Conservation (phyloP, 208 protist genomes). For the Leishmania major region DNA sequence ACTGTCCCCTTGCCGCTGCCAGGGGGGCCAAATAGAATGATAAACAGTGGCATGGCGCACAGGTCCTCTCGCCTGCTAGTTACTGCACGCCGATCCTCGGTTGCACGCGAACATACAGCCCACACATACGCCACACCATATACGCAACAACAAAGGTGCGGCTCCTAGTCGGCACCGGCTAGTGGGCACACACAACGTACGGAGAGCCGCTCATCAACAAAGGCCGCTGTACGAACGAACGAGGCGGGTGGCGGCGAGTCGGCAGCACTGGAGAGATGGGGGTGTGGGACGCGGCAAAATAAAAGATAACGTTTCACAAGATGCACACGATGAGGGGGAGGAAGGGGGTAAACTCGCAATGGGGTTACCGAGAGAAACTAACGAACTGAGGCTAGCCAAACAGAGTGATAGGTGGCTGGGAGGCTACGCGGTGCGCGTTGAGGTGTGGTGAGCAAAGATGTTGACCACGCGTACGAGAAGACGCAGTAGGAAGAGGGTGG, state of each 20-base stretch:
- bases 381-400: neutral
- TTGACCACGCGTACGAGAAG: neutral
- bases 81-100: neutral
- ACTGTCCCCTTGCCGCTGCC: conserved; percentile 82
- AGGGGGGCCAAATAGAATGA: conserved; percentile 81
- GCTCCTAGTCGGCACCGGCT: neutral
- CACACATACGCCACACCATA: neutral
- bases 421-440: neutral
- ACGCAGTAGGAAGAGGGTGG: neutral
- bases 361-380: neutral
- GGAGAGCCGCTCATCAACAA: conserved; percentile 1
- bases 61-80: neutral
- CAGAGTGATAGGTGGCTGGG: neutral
- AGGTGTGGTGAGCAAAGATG: neutral
- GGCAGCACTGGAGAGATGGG: neutral
- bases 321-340: neutral
- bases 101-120: neutral
- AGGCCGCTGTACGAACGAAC: neutral
- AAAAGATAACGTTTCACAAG: neutral
- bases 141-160: neutral
- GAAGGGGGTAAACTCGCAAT: neutral
- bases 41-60: conserved; percentile 49
- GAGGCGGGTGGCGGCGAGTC: neutral
- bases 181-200: neutral
- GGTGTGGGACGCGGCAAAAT: neutral